These are phyloP conservation scores for Fomitopsis pinicola DNA, from an alignment of 1,284 basidiomycete species.

Conservation along the genomic window DNA sequence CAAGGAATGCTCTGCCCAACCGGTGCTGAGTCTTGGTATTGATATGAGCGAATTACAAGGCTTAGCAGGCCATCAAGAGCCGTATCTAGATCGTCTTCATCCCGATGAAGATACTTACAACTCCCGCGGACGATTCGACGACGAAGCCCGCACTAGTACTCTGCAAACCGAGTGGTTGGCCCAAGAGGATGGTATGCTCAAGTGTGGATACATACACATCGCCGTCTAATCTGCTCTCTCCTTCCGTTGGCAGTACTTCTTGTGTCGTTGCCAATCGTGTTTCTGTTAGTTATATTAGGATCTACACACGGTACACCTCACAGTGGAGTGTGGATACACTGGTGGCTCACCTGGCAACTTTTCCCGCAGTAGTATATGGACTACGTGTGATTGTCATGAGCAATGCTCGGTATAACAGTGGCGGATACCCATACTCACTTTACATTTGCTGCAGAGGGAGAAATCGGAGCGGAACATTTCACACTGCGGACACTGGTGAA, in stretches of 20 bases:
- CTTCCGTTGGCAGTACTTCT: slow-evolving; percentile 10
- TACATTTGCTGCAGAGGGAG: slow-evolving; percentile 10
- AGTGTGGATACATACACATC: too few relatives aligned
- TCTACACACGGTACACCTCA: background rate
- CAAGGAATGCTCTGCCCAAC: too few relatives aligned
- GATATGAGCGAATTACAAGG: too few relatives aligned
- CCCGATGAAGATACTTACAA: too few relatives aligned
- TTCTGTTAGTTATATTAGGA: background rate
- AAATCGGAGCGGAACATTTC: slow-evolving; percentile 7
- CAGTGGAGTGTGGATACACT: background rate
- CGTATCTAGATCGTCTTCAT: too few relatives aligned
- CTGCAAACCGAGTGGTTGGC: too few relatives aligned
- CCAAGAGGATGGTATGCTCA: too few relatives aligned
- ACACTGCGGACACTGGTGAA: slow-evolving; percentile 4
- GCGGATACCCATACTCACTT: slow-evolving; percentile 1
- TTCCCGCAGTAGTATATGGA: slow-evolving; percentile 14
- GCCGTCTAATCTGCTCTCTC: background rate
- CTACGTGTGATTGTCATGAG: background rate
- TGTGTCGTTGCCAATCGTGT: slow-evolving; percentile 11
- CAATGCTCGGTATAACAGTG: background rate
- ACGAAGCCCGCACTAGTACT: too few relatives aligned
- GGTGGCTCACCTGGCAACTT: slow-evolving; percentile 9
- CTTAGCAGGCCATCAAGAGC: too few relatives aligned
- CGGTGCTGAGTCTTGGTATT: too few relatives aligned
- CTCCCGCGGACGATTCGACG: too few relatives aligned